Conservation (phyloP, 495 filamentous ascomycete genomes). For the Penicillium chermesinum region DNA sequence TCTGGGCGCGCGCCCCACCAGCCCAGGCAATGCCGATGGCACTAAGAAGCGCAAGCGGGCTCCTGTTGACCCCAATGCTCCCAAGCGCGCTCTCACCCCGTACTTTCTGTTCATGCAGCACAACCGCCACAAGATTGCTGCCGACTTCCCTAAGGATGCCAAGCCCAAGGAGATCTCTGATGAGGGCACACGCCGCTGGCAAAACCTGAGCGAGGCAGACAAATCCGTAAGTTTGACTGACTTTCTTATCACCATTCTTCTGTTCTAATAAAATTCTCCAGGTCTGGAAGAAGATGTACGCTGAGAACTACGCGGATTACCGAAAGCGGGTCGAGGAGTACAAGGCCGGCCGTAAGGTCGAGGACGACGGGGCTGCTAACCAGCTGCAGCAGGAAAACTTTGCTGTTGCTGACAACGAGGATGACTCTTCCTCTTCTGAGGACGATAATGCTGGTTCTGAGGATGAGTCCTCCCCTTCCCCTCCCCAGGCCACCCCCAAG, state of each 20-base stretch:
- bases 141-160: conserved; percentile 63
- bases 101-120: conserved; percentile 91
- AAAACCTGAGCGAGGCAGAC: conserved; percentile 62
- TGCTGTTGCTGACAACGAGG: conserved; percentile 45
- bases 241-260: background rate
- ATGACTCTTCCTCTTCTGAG: conserved; percentile 24
- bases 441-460: conserved; percentile 30
- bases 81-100: conserved; percentile 87
- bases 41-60: conserved; percentile 85
- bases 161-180: conserved; percentile 75
- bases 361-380: conserved; percentile 52
- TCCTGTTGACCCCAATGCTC: conserved; percentile 82
- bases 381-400: conserved; percentile 53
- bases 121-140: conserved; percentile 69
- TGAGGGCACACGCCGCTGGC: conserved; percentile 80
- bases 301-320: conserved; percentile 70
- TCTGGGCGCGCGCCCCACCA: conserved; percentile 37
- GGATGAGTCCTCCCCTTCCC: conserved; percentile 43
- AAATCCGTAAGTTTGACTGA: conserved; percentile 62
- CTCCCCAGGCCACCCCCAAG: conserved; percentile 30
- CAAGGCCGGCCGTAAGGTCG: conserved; percentile 44
- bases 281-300: conserved; percentile 71
- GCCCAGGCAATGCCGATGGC: conserved; percentile 45
- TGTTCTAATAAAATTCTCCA: conserved; percentile 23
- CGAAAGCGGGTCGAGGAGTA: conserved; percentile 67